phyloP scores from a whole-genome alignment of 257 asterid species.

The Petrea volubilis region DNA sequence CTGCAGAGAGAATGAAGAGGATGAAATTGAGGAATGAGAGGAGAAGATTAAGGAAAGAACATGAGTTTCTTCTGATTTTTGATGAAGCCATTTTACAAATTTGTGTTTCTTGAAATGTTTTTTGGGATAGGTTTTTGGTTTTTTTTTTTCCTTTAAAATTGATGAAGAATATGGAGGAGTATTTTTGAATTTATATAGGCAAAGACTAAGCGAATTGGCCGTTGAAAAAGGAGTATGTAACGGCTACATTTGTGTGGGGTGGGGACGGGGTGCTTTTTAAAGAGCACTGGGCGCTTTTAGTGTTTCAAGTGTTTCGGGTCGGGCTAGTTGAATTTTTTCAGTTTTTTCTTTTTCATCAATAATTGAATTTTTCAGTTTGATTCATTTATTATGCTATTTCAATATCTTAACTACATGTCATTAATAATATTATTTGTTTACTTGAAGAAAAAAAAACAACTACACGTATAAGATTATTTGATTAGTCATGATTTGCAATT shows the following conservation, averaged over 20 bases:
- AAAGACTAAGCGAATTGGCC: constrained; percentile 16
- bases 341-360: too few species aligned
- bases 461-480: too few species aligned
- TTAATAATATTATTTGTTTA: too few species aligned
- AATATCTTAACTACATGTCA: too few species aligned
- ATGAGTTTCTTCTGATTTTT: constrained; percentile 43
- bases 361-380: too few species aligned
- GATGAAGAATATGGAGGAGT: not conserved
- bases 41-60: constrained; percentile 62
- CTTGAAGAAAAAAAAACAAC: too few species aligned
- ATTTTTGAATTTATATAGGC: constrained; percentile 23
- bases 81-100: constrained; percentile 52
- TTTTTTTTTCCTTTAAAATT: not conserved
- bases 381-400: too few species aligned
- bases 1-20: constrained; percentile 71
- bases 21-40: constrained; percentile 61
- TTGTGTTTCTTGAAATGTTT: not conserved
- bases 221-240: constrained; percentile 20
- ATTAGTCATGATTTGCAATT: too few species aligned
- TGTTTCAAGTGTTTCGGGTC: constrained; percentile 12
- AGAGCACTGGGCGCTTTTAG: not conserved
- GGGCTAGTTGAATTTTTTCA: too few species aligned
- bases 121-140: not conserved
- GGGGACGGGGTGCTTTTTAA: not conserved
- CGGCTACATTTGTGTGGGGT: constrained; percentile 27